Conservation (phyloP, 306 rosid genomes). For the Morella rubra region DNA sequence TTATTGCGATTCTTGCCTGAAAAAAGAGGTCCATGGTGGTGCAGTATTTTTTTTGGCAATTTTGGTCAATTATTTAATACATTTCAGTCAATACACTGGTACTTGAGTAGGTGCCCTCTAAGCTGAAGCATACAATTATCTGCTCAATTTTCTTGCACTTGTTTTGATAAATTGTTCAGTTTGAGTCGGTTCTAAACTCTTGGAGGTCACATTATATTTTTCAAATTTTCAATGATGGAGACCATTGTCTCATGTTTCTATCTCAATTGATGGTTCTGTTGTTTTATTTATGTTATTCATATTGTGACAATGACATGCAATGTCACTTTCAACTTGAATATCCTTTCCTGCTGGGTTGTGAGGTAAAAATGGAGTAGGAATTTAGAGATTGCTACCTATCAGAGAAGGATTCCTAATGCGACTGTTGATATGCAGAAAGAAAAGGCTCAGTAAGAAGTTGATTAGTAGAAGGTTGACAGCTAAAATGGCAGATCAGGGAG, state of each 20-base stretch:
- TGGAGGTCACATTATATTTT: too few species aligned
- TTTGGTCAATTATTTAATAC: too few species aligned
- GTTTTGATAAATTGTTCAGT: too few species aligned
- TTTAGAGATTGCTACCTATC: neutral
- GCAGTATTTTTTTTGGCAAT: too few species aligned
- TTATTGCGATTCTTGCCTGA: too few species aligned
- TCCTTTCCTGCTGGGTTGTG: neutral
- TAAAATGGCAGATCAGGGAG: slow-evolving; percentile 51
- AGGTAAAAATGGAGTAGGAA: neutral
- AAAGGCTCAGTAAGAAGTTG: slow-evolving; percentile 36
- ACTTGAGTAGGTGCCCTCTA: too few species aligned
- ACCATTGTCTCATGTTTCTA: neutral
- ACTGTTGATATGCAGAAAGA: slow-evolving; percentile 44
- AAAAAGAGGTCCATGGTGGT: too few species aligned
- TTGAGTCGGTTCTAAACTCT: too few species aligned
- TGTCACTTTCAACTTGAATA: neutral
- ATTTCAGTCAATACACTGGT: too few species aligned
- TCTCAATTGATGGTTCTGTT: neutral
- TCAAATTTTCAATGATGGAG: too few species aligned
- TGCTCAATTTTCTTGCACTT: too few species aligned
- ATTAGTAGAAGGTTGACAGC: slow-evolving; percentile 27
- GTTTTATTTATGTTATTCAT: neutral
- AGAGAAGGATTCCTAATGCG: slow-evolving; percentile 10
- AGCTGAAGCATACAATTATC: too few species aligned
- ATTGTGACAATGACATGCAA: neutral